Percentiles rank a stretch among this genome's conserved stretches.
Conservation (phyloP, 192 early-diverging fungal genomes). For the Backusella circina region DNA sequence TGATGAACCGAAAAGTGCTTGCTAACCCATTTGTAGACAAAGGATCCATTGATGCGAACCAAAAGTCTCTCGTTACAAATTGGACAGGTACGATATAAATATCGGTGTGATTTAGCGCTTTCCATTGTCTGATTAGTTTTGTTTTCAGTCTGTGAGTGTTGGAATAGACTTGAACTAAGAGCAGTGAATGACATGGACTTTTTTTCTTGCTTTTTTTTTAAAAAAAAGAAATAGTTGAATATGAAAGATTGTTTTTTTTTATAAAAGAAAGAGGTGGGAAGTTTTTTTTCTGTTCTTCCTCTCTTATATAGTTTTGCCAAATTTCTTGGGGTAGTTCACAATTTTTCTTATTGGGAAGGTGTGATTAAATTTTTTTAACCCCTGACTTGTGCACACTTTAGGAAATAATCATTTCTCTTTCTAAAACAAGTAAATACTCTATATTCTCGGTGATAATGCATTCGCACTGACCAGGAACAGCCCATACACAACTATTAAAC, state of each 20-base stretch:
- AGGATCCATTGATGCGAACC: constrained; percentile 23
- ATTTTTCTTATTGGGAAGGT: neutral
- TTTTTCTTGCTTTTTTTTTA: neutral
- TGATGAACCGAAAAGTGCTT: constrained; percentile 20
- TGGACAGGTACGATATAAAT: constrained; percentile 22
- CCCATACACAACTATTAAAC: neutral
- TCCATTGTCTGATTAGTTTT: neutral
- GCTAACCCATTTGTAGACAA: constrained; percentile 27
- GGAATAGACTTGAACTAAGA: neutral
- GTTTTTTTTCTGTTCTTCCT: neutral
- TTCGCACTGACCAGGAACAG: neutral
- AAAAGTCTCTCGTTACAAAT: constrained; percentile 22
- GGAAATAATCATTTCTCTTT: neutral
- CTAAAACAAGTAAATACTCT: neutral
- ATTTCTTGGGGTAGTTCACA: neutral
- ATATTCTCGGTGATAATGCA: neutral
- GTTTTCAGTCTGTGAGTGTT: neutral
- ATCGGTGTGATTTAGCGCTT: neutral
- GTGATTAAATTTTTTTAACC: neutral
- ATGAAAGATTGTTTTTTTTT: too few relatives aligned
- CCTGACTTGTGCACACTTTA: neutral
- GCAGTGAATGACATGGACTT: neutral
- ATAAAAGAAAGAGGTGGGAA: neutral
- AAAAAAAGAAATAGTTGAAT: neutral
- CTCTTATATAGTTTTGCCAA: neutral